These are phyloP conservation scores for Dissophora globulifera DNA, from an alignment of 192 early-diverging fungal species.

Conservation along the genomic window DNA sequence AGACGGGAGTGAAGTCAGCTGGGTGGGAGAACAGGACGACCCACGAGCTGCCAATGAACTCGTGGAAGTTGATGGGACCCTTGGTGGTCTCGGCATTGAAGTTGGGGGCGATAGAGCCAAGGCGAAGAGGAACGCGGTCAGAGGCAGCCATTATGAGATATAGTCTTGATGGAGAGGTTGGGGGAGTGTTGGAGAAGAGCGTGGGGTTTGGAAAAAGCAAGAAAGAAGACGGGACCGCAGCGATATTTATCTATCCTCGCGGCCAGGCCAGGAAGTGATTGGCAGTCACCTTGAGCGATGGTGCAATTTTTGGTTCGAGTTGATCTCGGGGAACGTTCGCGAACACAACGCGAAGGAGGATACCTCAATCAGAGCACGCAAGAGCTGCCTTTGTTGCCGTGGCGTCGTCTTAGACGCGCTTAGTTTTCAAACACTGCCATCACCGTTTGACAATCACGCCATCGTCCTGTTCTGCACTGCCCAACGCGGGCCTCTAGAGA, in stretches of 20 bases:
- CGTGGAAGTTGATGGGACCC: slow-evolving; percentile 93
- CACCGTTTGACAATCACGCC: no score
- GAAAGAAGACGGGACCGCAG: background rate
- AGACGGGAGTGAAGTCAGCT: slow-evolving; percentile 96
- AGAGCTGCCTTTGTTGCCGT: no score
- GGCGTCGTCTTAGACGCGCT: no score
- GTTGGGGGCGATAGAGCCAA: slow-evolving; percentile 62
- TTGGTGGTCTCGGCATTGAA: slow-evolving; percentile 89
- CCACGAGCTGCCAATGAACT: slow-evolving; percentile 88
- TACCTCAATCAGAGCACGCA: no score
- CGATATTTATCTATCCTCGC: no score
- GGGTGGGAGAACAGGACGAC: slow-evolving; percentile 98
- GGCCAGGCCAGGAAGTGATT: background rate
- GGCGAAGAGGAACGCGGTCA: slow-evolving; percentile 42
- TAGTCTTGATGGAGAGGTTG: background rate
- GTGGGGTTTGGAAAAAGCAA: background rate
- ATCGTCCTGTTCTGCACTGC: no score
- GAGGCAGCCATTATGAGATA: slow-evolving; percentile 23
- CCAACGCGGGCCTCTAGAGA: no score
- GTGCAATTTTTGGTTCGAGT: no score
- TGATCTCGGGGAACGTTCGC: no score
- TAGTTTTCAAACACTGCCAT: no score
- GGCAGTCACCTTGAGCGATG: background rate
- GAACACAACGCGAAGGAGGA: no score
- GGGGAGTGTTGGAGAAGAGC: background rate